Evolutionary conservation across 768 basidiomycete species (phyloP).

Genomic region (Flagelloscypha sp.): DNA sequence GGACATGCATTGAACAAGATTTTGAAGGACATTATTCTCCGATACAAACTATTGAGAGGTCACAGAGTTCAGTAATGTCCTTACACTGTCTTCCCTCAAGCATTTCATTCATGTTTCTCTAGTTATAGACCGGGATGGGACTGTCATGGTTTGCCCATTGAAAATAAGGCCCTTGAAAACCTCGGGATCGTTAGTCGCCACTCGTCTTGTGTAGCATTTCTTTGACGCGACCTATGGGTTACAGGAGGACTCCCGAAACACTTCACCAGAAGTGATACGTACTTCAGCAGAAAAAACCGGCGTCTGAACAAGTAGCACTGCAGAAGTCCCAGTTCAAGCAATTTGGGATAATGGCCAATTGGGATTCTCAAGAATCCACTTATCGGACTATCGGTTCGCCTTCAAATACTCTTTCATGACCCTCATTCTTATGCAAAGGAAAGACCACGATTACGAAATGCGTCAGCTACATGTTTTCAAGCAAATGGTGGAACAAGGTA

Average conservation of each 20-base stretch:
- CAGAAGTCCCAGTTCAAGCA: conserved; percentile 76
- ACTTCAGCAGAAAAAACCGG: conserved; percentile 66
- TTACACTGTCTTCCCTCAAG: not conserved
- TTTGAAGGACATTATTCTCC: conserved; percentile 90
- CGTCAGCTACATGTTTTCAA: conserved; percentile 81
- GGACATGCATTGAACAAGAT: conserved; percentile 97
- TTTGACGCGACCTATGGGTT: conserved; percentile 6
- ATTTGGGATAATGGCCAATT: conserved; percentile 90
- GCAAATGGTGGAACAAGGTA: conserved; percentile 81
- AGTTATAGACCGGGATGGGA: conserved; percentile 98
- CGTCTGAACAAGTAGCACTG: conserved; percentile 54
- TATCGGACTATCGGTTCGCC: conserved; percentile 79
- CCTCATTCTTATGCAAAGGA: not conserved
- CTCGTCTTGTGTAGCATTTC: not conserved
- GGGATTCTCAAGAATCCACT: conserved; percentile 52
- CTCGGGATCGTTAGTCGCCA: conserved; percentile 44
- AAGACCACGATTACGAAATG: conserved; percentile 84
- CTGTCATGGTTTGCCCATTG: conserved; percentile 95
- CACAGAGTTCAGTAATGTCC: conserved; percentile 66
- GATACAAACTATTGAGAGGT: conserved; percentile 76
- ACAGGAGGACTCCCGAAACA: conserved; percentile 47
- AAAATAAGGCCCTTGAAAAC: conserved; percentile 82
- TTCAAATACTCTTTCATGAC: not conserved
- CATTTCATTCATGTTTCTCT: conserved; percentile 3
- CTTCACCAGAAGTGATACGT: conserved; percentile 59